Base-by-base conservation (phyloP, 495 filamentous ascomycete genomes). In the Penicillium taxi region DNA sequence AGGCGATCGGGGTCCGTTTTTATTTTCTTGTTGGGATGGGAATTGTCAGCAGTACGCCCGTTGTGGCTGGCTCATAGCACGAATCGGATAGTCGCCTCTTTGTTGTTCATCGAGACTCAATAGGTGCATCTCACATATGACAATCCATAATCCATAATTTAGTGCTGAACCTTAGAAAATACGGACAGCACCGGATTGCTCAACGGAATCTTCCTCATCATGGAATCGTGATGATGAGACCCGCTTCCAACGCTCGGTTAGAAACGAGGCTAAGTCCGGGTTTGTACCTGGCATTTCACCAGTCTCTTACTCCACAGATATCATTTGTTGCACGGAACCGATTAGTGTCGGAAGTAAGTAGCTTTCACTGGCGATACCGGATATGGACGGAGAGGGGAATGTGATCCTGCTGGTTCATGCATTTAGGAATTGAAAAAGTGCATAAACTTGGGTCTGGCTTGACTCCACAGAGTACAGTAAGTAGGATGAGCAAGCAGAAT, bases 241-340 rank as follows among this genome's bases (percentile, higher is more conserved):
- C n/a, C n/a, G 5, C 21, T 32, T 20, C 26, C 29, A 37, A 34
- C 18, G 33, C 24, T 39, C 29, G 30, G 24, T 53, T 53, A 28
- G 22, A 44, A 53, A 49, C 23, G 24, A 37, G 41, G 21, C 50
- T 28, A 46, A 32, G 25, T 33, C 38, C 37, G 46, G 46, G 35
- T 32, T 16, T 48, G 47, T 45, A 44, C 47, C 47, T 53, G 47
- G 35, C 43, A 42, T 37, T 35, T 22, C 46, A 47, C 29, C 31
- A 41, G 19, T 19, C 23, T 6, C 23, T 11, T 6, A 11, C 6
- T 6, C 23, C 23, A 25, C 23, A 25, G 23, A 11, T 11, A 25
- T 6, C 6, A 11, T 25, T 11, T 25, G 23, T 6, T 6, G 6
- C 23, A 29, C 39, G 36, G 39, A 36, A 41, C 35, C 17, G 27